Percentiles rank a stretch among this genome's conserved stretches.
Conservation (phyloP, 495 filamentous ascomycete genomes). For the Aspergillus indologenus region DNA sequence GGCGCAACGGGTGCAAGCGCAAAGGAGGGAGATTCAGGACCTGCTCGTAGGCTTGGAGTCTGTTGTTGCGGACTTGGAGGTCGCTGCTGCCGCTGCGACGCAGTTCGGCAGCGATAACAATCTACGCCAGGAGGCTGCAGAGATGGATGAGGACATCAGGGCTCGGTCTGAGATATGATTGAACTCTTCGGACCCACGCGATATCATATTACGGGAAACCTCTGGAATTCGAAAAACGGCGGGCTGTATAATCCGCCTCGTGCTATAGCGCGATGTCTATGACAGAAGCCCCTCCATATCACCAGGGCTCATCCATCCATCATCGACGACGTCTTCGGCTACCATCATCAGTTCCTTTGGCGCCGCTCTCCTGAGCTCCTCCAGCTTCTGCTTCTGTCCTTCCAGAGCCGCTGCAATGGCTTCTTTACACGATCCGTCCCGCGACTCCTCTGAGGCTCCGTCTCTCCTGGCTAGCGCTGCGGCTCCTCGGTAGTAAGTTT, state of each 20-base stretch:
- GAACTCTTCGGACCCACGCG: not conserved
- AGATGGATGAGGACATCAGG: constrained; percentile 45
- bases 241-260: not conserved
- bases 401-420: constrained; percentile 44
- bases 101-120: constrained; percentile 39
- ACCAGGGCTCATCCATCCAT: constrained; percentile 40
- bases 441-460: constrained; percentile 40
- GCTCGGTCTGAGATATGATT: constrained; percentile 24
- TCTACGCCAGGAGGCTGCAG: constrained; percentile 41
- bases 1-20: constrained; percentile 57
- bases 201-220: not conserved
- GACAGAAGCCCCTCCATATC: constrained; percentile 38
- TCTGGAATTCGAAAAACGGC: constrained; percentile 4
- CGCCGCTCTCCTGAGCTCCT: constrained; percentile 31
- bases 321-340: constrained; percentile 50
- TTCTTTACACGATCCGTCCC: constrained; percentile 46
- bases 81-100: constrained; percentile 50
- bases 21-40: constrained; percentile 70
- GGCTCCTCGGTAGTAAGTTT: constrained; percentile 62
- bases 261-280: constrained; percentile 19
- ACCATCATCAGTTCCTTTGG: constrained; percentile 34
- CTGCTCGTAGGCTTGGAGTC: constrained; percentile 63
- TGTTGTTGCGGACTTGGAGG: constrained; percentile 67
- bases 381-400: constrained; percentile 40
- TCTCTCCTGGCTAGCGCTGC: constrained; percentile 44